Conservation (phyloP, 2,329 filamentous ascomycete species). For the Penicillium sp. region DNA sequence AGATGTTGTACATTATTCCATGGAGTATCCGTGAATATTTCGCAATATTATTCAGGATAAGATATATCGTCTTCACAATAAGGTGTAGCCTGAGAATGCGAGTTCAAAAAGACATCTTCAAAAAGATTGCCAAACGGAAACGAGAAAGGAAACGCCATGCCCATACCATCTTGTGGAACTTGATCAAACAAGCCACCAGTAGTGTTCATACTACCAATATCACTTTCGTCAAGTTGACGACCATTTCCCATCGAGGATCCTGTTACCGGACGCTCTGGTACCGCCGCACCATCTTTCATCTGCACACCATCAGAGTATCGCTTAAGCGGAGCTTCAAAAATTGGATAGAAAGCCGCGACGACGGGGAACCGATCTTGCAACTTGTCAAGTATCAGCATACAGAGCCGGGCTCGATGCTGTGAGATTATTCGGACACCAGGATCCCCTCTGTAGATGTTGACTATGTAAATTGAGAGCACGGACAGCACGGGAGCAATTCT, state of each 20-base stretch:
- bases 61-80: background rate
- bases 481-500: slow-evolving; percentile 18
- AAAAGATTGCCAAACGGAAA: slow-evolving; percentile 17
- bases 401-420: slow-evolving; percentile 26
- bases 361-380: slow-evolving; percentile 24
- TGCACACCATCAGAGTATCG: background rate
- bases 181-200: slow-evolving; percentile 6
- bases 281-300: background rate
- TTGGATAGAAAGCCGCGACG: slow-evolving; percentile 15
- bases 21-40: background rate
- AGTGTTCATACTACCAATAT: background rate
- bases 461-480: slow-evolving; percentile 16
- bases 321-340: slow-evolving; percentile 14
- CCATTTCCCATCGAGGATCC: background rate
- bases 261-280: background rate
- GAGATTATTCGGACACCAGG: slow-evolving; percentile 20
- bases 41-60: background rate
- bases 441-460: slow-evolving; percentile 19
- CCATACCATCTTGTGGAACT: slow-evolving; percentile 8
- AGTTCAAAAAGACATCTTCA: slow-evolving; percentile 15
- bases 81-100: background rate
- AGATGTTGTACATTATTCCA: background rate
- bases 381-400: slow-evolving; percentile 26
- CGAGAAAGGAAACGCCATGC: slow-evolving; percentile 11
- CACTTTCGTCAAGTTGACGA: background rate